Evolutionary conservation across 768 basidiomycete genomes (phyloP).

Genomic region (Pleurotus salmoneostramineus): DNA sequence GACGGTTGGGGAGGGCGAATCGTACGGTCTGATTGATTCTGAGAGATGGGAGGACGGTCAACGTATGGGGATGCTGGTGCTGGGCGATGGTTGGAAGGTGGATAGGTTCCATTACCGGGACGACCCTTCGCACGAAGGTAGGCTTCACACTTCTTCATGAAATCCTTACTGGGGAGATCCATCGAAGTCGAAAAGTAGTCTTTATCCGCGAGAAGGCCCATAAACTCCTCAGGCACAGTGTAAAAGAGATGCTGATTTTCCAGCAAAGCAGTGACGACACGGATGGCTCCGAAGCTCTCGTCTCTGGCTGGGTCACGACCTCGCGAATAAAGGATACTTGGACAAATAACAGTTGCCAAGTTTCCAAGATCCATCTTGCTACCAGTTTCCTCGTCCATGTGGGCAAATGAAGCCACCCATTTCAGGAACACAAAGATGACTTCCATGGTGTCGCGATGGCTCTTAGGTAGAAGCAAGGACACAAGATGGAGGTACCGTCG

Average conservation of each 20-base stretch:
- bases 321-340: constrained; percentile 93
- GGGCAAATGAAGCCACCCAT: constrained; percentile 99
- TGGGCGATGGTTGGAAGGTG: constrained; percentile 31
- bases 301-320: constrained; percentile 84
- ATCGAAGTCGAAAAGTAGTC: constrained; percentile 87
- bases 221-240: constrained; percentile 88
- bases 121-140: constrained; percentile 74
- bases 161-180: constrained; percentile 92
- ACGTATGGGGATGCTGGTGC: constrained; percentile 31
- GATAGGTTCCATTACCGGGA: constrained; percentile 41
- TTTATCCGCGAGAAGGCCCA: constrained; percentile 83
- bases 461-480: constrained; percentile 83
- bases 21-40: constrained; percentile 36
- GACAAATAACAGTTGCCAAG: constrained; percentile 94
- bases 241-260: constrained; percentile 96
- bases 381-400: constrained; percentile 95
- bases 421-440: constrained; percentile 97
- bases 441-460: constrained; percentile 96
- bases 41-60: constrained; percentile 43
- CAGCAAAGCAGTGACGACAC: constrained; percentile 79
- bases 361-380: constrained; percentile 98
- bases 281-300: constrained; percentile 89
- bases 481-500: constrained; percentile 82
- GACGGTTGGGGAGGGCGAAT: constrained; percentile 32
- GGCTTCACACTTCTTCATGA: constrained; percentile 93